Percentiles rank a stretch among this genome's conserved stretches.
These are phyloP conservation scores for Backusella mclennaniae DNA, from an alignment of 192 early-diverging fungal genomes.

Conservation along the genomic window DNA sequence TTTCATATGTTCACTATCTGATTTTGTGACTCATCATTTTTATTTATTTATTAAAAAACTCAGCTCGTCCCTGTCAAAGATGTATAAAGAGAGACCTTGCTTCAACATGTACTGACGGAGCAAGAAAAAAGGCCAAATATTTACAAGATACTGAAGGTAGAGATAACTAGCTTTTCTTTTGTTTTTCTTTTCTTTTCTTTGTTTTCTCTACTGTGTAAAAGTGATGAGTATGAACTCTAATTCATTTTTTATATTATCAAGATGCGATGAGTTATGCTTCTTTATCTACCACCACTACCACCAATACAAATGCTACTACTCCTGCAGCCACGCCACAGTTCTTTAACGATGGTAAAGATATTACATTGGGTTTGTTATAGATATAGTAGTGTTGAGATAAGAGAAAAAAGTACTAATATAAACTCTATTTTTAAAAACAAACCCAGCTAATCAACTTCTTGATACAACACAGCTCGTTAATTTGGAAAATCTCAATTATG, in stretches of 20 bases:
- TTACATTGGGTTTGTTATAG: background rate
- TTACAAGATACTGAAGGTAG: conserved; percentile 67
- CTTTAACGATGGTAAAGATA: conserved; percentile 2
- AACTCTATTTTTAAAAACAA: background rate
- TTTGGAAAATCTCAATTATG: conserved; percentile 40
- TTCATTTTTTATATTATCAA: background rate
- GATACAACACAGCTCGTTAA: conserved; percentile 5
- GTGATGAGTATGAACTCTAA: background rate
- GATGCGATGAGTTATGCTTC: conserved; percentile 9
- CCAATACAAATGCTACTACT: background rate
- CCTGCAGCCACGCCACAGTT: conserved; percentile 3
- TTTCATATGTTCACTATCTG: background rate
- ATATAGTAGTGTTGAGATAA: background rate
- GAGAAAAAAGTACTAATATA: background rate
- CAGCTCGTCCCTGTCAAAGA: conserved; percentile 81
- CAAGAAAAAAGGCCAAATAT: conserved; percentile 93
- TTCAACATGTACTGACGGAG: conserved; percentile 78
- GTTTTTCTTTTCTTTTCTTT: too few relatives aligned
- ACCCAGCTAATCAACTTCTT: conserved; percentile 10
- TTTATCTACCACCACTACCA: background rate
- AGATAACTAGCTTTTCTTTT: background rate
- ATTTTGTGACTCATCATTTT: conserved; percentile 12
- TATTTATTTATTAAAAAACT: conserved; percentile 1
- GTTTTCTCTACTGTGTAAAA: background rate
- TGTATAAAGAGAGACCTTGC: conserved; percentile 82